Conservation (phyloP, 208 protist species). For the Leishmania major region DNA sequence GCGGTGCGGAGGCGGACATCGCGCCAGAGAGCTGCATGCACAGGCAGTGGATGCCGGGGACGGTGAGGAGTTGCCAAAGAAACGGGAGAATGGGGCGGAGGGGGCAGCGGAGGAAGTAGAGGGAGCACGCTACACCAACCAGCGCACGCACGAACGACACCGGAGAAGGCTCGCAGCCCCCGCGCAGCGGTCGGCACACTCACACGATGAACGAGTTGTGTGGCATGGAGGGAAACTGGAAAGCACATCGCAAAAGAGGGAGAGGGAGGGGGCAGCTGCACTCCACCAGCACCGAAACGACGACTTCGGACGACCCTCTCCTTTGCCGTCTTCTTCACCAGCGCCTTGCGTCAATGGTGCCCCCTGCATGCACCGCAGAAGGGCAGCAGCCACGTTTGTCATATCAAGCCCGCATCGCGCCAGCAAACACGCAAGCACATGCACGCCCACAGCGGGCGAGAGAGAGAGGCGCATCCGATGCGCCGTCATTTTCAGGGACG, state of each 20-base stretch:
- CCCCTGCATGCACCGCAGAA: background rate
- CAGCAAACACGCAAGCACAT: background rate
- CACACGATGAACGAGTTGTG: background rate
- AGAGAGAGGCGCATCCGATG: background rate
- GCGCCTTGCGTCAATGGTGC: background rate
- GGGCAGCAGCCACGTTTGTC: background rate
- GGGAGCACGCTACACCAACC: background rate
- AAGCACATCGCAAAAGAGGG: background rate
- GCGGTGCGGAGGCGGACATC: constrained; percentile 4
- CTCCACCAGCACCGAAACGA: background rate
- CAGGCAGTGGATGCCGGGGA: background rate
- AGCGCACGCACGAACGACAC: background rate
- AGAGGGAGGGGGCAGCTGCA: background rate
- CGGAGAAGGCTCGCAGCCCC: background rate
- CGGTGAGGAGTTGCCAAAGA: background rate
- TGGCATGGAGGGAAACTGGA: background rate
- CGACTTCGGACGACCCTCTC: background rate
- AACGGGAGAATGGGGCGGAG: background rate
- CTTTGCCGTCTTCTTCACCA: background rate
- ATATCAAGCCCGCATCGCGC: background rate
- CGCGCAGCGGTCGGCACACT: background rate
- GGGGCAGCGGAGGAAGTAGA: background rate
- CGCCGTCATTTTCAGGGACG: constrained; percentile 41
- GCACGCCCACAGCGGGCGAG: background rate
- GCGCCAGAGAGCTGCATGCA: background rate